phyloP scores from a whole-genome alignment of 768 basidiomycete genomes.

The Boletus vinaceobasis region DNA sequence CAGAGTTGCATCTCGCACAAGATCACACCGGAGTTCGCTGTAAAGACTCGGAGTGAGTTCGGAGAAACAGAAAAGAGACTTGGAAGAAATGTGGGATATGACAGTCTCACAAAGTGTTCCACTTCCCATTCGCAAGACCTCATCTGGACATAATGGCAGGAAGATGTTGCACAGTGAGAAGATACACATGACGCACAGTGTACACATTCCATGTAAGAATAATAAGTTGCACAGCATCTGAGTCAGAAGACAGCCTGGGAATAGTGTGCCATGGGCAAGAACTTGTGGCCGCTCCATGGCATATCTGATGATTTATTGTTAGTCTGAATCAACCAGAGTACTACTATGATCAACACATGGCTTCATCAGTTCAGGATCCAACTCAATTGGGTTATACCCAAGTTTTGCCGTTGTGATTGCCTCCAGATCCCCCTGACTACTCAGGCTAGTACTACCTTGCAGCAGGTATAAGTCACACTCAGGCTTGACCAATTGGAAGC shows the following conservation, averaged over 20 bases:
- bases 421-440: conserved; percentile 75
- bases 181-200: conserved; percentile 58
- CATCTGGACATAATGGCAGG: conserved; percentile 92
- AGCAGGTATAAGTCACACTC: conserved; percentile 89
- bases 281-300: conserved; percentile 93
- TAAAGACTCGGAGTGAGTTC: no score
- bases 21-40: no score
- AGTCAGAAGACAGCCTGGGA: conserved; percentile 73
- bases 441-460: conserved; percentile 64
- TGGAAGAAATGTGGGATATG: no score
- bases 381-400: conserved; percentile 94
- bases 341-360: conserved; percentile 56
- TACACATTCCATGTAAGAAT: conserved; percentile 99
- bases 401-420: conserved; percentile 95
- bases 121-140: conserved; percentile 92
- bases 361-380: conserved; percentile 99
- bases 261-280: conserved; percentile 65
- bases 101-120: conserved; percentile 99
- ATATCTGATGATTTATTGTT: conserved; percentile 52
- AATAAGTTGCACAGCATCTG: conserved; percentile 98
- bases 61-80: no score
- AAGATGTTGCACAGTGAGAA: conserved; percentile 99
- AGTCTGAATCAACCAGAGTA: neutral
- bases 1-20: no score
- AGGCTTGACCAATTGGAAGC: conserved; percentile 97